A percentile compares a stretch with the other conserved stretches of the same genome.
These are phyloP conservation scores for Chytriomyces hyalinus DNA, from an alignment of 192 early-diverging fungal species.

Conservation along the genomic window DNA sequence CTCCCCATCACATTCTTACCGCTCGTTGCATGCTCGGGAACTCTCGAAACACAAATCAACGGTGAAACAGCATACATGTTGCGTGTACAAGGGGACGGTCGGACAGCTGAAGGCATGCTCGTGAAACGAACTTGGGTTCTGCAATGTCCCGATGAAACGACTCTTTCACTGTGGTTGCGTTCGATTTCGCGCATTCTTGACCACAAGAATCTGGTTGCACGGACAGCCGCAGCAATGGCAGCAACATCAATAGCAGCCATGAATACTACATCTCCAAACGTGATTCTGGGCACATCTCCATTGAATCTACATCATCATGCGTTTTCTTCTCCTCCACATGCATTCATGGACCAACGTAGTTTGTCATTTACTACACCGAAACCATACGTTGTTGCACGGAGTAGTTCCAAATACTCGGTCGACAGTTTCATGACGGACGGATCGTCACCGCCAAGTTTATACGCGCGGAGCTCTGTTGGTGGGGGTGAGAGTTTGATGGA, in stretches of 20 bases:
- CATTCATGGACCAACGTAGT: too few species aligned
- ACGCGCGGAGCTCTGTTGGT: too few species aligned
- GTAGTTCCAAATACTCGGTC: too few species aligned
- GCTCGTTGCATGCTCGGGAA: neutral
- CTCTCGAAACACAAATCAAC: neutral
- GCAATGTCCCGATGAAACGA: neutral
- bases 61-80: neutral
- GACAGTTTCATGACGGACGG: too few species aligned
- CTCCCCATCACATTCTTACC: slow-evolving; percentile 16
- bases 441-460: too few species aligned
- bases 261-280: neutral
- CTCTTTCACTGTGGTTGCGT: neutral
- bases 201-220: neutral
- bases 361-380: too few species aligned
- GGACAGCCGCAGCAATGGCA: neutral
- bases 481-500: neutral
- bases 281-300: neutral
- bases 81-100: neutral
- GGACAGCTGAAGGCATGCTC: neutral
- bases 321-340: too few species aligned
- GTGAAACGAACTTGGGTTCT: slow-evolving; percentile 1
- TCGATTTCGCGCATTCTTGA: neutral
- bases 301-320: too few species aligned
- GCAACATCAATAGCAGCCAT: neutral
- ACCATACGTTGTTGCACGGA: too few species aligned